Conservation (phyloP, 2,329 filamentous ascomycete species). For the Hypoxylon sp. region DNA sequence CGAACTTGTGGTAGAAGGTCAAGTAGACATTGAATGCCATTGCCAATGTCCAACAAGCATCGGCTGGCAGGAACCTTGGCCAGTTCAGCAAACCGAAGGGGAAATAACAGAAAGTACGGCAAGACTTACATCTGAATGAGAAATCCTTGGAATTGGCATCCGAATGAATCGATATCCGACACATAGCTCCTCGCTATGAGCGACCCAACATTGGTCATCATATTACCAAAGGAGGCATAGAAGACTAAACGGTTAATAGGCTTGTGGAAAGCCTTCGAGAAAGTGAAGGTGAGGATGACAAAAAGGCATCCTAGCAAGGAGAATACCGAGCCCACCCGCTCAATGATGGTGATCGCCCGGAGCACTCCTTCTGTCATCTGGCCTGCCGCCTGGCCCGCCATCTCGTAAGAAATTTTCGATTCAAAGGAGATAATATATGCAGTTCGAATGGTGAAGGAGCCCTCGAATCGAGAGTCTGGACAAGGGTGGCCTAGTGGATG, state of each 20-base stretch:
- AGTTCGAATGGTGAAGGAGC: background rate
- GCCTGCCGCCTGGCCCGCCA: too few species aligned
- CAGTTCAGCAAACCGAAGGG: slow-evolving; percentile 24
- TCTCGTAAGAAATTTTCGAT: slow-evolving; percentile 11
- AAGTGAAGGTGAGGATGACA: slow-evolving; percentile 77
- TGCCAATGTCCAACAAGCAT: slow-evolving; percentile 81
- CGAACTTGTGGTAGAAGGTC: slow-evolving; percentile 82
- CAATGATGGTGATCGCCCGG: slow-evolving; percentile 70
- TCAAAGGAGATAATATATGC: slow-evolving; percentile 3
- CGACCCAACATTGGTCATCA: slow-evolving; percentile 81
- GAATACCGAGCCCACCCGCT: slow-evolving; percentile 76
- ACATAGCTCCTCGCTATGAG: slow-evolving; percentile 77
- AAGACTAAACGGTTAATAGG: slow-evolving; percentile 90
- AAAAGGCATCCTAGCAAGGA: slow-evolving; percentile 79
- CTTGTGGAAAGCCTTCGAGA: slow-evolving; percentile 80
- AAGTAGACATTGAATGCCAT: slow-evolving; percentile 89
- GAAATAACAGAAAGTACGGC: slow-evolving; percentile 3
- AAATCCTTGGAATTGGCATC: slow-evolving; percentile 81
- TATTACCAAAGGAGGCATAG: slow-evolving; percentile 85
- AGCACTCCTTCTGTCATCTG: slow-evolving; percentile 56
- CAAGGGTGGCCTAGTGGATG: background rate
- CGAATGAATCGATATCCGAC: slow-evolving; percentile 59
- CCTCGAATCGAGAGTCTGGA: slow-evolving; percentile 7
- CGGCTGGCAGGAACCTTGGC: slow-evolving; percentile 81
- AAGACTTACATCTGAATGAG: slow-evolving; percentile 82